phyloP scores from a whole-genome alignment of 2,329 filamentous ascomycete species.

The Ascosphaera apis region DNA sequence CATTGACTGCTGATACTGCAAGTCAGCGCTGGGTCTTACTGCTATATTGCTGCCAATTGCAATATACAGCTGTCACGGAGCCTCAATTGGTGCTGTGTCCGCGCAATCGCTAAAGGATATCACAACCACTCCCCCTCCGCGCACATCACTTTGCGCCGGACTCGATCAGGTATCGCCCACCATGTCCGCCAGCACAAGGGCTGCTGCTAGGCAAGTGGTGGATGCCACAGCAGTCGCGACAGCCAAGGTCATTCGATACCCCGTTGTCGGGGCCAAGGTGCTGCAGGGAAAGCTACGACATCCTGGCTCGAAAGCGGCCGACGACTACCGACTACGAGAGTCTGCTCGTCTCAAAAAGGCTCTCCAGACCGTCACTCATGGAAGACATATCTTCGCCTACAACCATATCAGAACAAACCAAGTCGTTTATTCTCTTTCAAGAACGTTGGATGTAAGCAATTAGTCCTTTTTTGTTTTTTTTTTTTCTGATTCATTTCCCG shows the following conservation, averaged over 20 bases:
- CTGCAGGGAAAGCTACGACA: conserved; percentile 21
- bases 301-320: conserved; percentile 20
- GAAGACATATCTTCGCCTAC: conserved; percentile 40
- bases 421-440: conserved; percentile 38
- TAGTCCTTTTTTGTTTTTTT: background rate
- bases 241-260: conserved; percentile 5
- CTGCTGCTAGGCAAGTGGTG: conserved; percentile 1
- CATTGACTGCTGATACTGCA: no score
- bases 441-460: conserved; percentile 29
- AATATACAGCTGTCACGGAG: no score
- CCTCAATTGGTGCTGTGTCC: no score
- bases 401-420: conserved; percentile 38
- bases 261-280: conserved; percentile 6
- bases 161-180: background rate
- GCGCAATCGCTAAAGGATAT: no score
- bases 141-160: no score
- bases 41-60: no score
- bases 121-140: no score
- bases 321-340: conserved; percentile 16
- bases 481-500: background rate
- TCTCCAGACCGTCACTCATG: conserved; percentile 25
- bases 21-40: no score
- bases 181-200: background rate
- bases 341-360: conserved; percentile 21
- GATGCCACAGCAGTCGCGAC: conserved; percentile 5